Evolutionary conservation across 2,329 filamentous ascomycete species (phyloP), one percentile per base, ranked within the genome.

Genomic region (Lecanicillium sp.): DNA sequence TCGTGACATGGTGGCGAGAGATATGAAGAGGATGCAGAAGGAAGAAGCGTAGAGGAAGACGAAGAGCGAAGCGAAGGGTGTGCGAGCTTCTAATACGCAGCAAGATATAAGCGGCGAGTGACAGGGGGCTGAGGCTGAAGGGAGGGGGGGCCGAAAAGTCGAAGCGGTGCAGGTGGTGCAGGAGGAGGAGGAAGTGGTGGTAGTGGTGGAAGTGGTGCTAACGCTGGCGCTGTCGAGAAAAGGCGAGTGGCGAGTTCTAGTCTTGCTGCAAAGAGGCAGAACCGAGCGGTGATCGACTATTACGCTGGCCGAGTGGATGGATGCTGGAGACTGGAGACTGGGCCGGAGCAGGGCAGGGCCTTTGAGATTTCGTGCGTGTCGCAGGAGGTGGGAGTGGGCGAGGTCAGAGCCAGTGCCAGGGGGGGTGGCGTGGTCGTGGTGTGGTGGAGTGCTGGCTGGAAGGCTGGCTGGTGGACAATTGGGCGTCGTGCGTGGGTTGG

Each of bases 1-100:
- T 63, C 68, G 68, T 56, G 67, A 64, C 61, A 62, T 71, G 62
- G 63, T 64, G 51, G 54, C 49, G 50, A 45, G 36, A 26, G 30
- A 23, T 27, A 19, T 41, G 27, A 35, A n/a, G 17, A n/a, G 32
- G 11, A 6, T 12, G 44, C 11, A 23, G 26, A 10, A 35, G 21
- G 37, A 35, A 17, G 21, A 21, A 36, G 30, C 21, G 41, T 14
- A 35, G 15, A 24, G 21, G 37, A 17, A 24, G 29, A 29, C 17
- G 20, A 17, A 35, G 15, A 24, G 21, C 27, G 19, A 24, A 21
- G 23, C 17, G 20, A 17, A 30, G 35, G 33, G 41, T 21, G 40
- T 33, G 14, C 26, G 27, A 33, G 29, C 23, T 21, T 37, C 32
- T 46, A 39, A 38, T 46, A 46, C 38, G 35, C 44, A 32, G 35